A percentile compares a stretch with the other conserved stretches of the same genome.
phyloP scores from a whole-genome alignment of 768 basidiomycete species.

The Tricholoma sp. region DNA sequence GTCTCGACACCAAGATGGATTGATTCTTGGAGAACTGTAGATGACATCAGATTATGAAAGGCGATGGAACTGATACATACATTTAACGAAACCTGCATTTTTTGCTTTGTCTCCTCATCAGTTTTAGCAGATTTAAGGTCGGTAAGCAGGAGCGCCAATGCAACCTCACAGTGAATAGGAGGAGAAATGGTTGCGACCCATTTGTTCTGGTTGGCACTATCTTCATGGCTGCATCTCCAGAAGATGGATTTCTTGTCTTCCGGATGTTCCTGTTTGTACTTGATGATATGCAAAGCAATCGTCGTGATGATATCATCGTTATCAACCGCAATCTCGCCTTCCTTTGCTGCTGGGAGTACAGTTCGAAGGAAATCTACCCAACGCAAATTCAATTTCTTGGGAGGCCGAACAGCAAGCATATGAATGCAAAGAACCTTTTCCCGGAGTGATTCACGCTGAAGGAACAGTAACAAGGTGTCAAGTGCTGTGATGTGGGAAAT shows the following conservation, averaged over 20 bases:
- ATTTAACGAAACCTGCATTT: neutral
- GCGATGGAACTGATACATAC: neutral
- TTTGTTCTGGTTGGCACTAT: neutral
- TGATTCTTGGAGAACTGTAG: neutral
- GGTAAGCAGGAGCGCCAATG: neutral
- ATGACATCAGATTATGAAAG: neutral
- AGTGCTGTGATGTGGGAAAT: neutral
- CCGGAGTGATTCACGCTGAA: neutral
- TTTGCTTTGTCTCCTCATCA: neutral
- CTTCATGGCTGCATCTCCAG: too few relatives aligned
- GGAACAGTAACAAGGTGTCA: neutral
- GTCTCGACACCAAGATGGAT: neutral
- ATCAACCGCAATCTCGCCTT: too few relatives aligned
- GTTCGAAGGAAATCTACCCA: neutral
- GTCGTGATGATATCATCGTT: too few relatives aligned
- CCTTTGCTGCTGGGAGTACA: neutral
- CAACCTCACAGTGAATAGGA: neutral
- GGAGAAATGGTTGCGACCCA: neutral
- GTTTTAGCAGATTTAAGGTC: neutral
- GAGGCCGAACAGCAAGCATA: neutral
- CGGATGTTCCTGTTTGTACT: neutral
- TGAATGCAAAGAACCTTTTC: neutral
- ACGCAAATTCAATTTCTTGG: neutral
- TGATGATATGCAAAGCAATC: neutral
- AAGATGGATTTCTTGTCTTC: neutral